Conservation (phyloP, 805 yeast species). For the Candida montana region DNA sequence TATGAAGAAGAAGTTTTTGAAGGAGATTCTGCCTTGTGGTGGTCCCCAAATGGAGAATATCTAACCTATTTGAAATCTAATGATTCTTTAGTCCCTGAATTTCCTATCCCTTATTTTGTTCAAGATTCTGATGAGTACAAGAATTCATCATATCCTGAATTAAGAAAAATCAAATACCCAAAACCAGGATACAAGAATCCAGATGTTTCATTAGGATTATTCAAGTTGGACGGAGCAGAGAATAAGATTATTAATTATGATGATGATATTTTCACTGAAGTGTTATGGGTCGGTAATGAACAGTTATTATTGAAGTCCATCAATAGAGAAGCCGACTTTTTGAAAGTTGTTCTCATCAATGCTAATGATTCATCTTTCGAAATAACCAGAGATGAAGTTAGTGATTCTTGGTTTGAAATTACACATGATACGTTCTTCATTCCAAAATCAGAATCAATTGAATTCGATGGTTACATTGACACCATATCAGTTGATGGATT, state of each 20-base stretch:
- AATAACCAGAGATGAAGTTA: slow-evolving; percentile 43
- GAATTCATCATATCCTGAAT: slow-evolving; percentile 50
- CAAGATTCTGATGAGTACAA: slow-evolving; percentile 36
- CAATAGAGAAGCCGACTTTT: slow-evolving; percentile 61
- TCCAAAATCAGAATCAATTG: slow-evolving; percentile 44
- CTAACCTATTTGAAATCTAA: slow-evolving; percentile 63
- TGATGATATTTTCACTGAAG: slow-evolving; percentile 52
- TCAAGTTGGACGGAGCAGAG: slow-evolving; percentile 29
- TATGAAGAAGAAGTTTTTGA: slow-evolving; percentile 86
- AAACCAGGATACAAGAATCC: slow-evolving; percentile 82
- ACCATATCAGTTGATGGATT: slow-evolving; percentile 57
- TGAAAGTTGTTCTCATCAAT: slow-evolving; percentile 52
- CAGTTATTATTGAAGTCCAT: slow-evolving; percentile 51
- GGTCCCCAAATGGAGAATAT: slow-evolving; percentile 73
- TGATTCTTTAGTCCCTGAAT: slow-evolving; percentile 70
- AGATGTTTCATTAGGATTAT: slow-evolving; percentile 46
- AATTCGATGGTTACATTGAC: slow-evolving; percentile 74
- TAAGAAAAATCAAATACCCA: slow-evolving; percentile 67
- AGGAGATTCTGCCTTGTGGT: slow-evolving; percentile 72
- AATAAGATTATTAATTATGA: slow-evolving; percentile 39
- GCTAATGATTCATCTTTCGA: slow-evolving; percentile 31
- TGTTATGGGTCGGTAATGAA: slow-evolving; percentile 59
- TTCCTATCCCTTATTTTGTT: slow-evolving; percentile 69
- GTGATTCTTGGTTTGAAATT: slow-evolving; percentile 72
- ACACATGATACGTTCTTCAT: slow-evolving; percentile 56